phyloP scores from a whole-genome alignment of 805 yeast genomes.

The Vanderwaltozyma verrucispora region DNA sequence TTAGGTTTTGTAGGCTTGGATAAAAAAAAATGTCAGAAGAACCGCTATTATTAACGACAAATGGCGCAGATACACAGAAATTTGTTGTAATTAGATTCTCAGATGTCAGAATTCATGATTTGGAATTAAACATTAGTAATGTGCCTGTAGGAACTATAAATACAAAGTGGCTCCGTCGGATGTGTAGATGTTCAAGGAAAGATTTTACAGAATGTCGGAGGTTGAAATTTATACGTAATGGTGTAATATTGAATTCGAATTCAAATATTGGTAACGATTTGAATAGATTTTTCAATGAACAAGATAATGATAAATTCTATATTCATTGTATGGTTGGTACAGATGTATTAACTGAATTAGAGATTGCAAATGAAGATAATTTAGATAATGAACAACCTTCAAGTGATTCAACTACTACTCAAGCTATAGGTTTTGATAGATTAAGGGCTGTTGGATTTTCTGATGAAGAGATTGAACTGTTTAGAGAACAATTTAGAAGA shows the following conservation, averaged over 20 bases:
- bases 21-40: conserved; percentile 10
- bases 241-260: conserved; percentile 17
- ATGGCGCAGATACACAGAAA: conserved; percentile 1
- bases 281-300: conserved; percentile 8
- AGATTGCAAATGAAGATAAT: conserved; percentile 46
- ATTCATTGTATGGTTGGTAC: conserved; percentile 75
- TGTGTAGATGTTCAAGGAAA: conserved; percentile 19
- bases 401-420: conserved; percentile 27
- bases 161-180: conserved; percentile 21
- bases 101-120: conserved; percentile 20
- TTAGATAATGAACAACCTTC: conserved; percentile 33
- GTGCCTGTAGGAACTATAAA: conserved; percentile 13
- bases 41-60: conserved; percentile 12
- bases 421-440: conserved; percentile 78
- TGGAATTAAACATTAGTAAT: conserved; percentile 19
- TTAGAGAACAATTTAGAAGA: conserved; percentile 64
- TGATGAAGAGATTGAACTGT: conserved; percentile 59
- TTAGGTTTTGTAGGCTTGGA: no score
- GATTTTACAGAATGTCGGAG: conserved; percentile 10
- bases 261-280: conserved; percentile 11
- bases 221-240: conserved; percentile 23
- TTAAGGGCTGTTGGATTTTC: conserved; percentile 75
- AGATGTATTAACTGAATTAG: conserved; percentile 27
- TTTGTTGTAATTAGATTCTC: conserved; percentile 21
- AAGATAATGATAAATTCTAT: conserved; percentile 32